A percentile compares a stretch with the other conserved stretches of the same genome.
Conservation (phyloP, 345 rosid genomes). For the Eutrema japonicum region DNA sequence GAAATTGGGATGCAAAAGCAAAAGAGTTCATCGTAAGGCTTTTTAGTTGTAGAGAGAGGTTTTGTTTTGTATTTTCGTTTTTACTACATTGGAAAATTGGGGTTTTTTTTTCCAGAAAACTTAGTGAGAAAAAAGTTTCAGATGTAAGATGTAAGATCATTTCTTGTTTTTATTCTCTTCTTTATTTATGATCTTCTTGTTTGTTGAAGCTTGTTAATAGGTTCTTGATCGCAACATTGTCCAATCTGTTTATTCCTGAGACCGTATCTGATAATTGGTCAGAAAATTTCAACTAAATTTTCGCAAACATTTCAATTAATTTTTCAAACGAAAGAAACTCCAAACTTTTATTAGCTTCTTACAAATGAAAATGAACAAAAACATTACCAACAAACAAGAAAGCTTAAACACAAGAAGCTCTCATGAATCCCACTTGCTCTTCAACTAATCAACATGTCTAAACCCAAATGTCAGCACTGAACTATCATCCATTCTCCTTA, state of each 20-base stretch:
- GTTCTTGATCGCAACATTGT: constrained; percentile 15
- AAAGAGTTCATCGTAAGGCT: constrained; percentile 27
- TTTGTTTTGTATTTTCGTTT: constrained; percentile 23
- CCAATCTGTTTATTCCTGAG: constrained; percentile 6
- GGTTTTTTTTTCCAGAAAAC: constrained; percentile 7
- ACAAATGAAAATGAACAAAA: constrained; percentile 2
- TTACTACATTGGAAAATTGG: constrained; percentile 31
- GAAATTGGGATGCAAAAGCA: constrained; percentile 50
- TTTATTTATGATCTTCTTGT: constrained; percentile 15
- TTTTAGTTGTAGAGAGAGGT: constrained; percentile 40
- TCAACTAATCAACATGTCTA: constrained; percentile 51
- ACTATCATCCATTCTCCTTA: constrained; percentile 64
- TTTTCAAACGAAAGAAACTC: neutral
- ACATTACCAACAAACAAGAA: constrained; percentile 22
- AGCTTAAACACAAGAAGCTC: constrained; percentile 12
- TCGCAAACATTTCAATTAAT: neutral
- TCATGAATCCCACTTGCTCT: constrained; percentile 48
- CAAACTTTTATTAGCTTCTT: neutral
- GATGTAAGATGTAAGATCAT: constrained; percentile 25
- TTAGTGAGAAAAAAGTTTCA: constrained; percentile 24
- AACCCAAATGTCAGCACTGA: constrained; percentile 53
- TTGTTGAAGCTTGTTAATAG: constrained; percentile 24
- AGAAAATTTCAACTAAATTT: neutral
- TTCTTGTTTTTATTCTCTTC: neutral
- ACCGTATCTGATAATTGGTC: neutral